These are phyloP conservation scores for Skeletonema marinoi DNA, from an alignment of 108 stramenopile species.

Conservation along the genomic window DNA sequence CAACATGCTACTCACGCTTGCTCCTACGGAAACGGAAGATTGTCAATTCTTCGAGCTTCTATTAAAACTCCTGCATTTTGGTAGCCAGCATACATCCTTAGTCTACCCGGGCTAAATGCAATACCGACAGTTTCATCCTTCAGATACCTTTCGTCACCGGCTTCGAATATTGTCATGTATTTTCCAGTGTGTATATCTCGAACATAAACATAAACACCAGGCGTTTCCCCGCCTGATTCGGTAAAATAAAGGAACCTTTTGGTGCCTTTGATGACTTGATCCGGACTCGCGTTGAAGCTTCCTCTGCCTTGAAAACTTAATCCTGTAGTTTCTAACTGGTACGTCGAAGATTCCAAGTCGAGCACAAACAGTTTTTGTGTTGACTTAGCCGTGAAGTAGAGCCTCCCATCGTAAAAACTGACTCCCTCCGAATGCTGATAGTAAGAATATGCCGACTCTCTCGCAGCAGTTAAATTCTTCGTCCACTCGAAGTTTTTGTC, in stretches of 20 bases:
- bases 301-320: conserved; percentile 6
- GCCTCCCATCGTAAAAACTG: conserved; percentile 22
- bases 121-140: conserved; percentile 65
- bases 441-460: conserved; percentile 17
- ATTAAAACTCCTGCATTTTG: conserved; percentile 6
- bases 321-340: neutral
- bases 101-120: conserved; percentile 58
- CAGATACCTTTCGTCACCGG: neutral
- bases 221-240: conserved; percentile 49
- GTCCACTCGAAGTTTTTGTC: conserved; percentile 45
- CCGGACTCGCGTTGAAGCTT: conserved; percentile 35
- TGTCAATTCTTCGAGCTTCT: neutral
- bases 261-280: conserved; percentile 43
- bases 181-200: conserved; percentile 13
- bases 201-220: conserved; percentile 43
- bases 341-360: conserved; percentile 20
- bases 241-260: conserved; percentile 47
- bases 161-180: conserved; percentile 41
- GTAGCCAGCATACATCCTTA: conserved; percentile 17
- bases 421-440: conserved; percentile 54
- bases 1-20: too few species aligned
- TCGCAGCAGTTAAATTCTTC: conserved; percentile 9
- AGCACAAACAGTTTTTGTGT: conserved; percentile 27
- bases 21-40: neutral
- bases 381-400: conserved; percentile 49